Evolutionary conservation across 1,284 basidiomycete species (phyloP).

Genomic region (Leccinum glutinopallens): DNA sequence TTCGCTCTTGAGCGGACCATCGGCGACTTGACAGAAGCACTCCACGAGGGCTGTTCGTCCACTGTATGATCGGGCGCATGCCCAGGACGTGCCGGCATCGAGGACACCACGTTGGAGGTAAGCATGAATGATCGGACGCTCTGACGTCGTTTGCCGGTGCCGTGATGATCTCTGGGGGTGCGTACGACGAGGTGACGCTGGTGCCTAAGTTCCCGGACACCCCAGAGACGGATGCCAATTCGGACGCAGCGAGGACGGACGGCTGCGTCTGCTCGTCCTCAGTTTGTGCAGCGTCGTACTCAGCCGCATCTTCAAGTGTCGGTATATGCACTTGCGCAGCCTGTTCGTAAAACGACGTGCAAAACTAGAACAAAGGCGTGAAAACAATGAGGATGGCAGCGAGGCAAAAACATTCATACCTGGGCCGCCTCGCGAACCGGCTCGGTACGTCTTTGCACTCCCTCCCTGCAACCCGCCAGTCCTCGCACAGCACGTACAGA

Average conservation of each 20-base stretch:
- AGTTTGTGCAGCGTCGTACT: conserved; percentile 51
- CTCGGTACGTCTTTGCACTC: conserved; percentile 87
- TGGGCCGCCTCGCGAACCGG: conserved; percentile 88
- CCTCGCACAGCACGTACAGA: conserved; percentile 84
- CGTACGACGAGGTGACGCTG: background rate
- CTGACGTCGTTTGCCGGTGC: conserved; percentile 31
- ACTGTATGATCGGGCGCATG: conserved; percentile 42
- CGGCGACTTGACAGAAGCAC: conserved; percentile 72
- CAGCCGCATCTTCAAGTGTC: conserved; percentile 62
- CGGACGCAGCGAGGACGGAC: conserved; percentile 26
- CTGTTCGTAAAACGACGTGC: conserved; percentile 94
- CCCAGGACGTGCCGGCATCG: conserved; percentile 62
- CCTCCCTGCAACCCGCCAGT: conserved; percentile 82
- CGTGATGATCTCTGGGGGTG: background rate
- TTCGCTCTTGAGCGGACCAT: conserved; percentile 70
- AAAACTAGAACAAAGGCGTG: conserved; percentile 61
- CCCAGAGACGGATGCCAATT: conserved; percentile 14
- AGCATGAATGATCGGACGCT: conserved; percentile 70
- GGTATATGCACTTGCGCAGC: conserved; percentile 86
- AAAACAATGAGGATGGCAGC: background rate
- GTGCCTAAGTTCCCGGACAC: background rate
- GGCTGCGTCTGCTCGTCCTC: conserved; percentile 47
- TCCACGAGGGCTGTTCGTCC: conserved; percentile 62
- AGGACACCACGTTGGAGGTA: conserved; percentile 66
- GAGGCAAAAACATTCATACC: conserved; percentile 41